A percentile compares a stretch with the other conserved stretches of the same genome.
Conservation (phyloP, 768 basidiomycete species). For the Heimioporus sp. region DNA sequence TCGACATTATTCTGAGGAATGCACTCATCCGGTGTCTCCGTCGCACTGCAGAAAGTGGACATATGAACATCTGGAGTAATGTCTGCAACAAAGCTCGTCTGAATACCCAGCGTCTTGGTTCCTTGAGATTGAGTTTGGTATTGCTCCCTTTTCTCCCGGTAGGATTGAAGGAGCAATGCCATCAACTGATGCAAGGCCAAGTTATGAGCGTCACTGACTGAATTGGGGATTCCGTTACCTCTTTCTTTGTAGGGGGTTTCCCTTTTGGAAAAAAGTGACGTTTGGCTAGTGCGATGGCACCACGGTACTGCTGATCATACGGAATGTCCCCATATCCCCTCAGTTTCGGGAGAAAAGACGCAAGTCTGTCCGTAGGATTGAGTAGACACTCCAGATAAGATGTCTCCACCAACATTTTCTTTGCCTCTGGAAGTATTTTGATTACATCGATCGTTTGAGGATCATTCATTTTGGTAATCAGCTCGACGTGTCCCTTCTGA, state of each 20-base stretch:
- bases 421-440: slow-evolving; percentile 23
- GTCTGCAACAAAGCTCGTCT: slow-evolving; percentile 16
- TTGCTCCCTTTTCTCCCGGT: slow-evolving; percentile 20
- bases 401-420: slow-evolving; percentile 16
- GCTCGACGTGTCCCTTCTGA: slow-evolving; percentile 25
- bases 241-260: slow-evolving; percentile 21
- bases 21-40: not conserved
- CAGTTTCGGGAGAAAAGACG: slow-evolving; percentile 27
- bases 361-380: slow-evolving; percentile 15
- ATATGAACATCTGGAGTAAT: not conserved
- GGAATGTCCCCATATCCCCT: slow-evolving; percentile 28
- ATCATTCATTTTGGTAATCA: slow-evolving; percentile 13
- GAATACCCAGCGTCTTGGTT: slow-evolving; percentile 18
- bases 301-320: slow-evolving; percentile 26
- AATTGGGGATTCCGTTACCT: slow-evolving; percentile 9
- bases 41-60: not conserved
- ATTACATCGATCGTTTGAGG: slow-evolving; percentile 19
- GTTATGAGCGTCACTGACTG: not conserved
- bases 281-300: slow-evolving; percentile 26
- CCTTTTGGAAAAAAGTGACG: slow-evolving; percentile 28
- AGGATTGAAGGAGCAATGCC: slow-evolving; percentile 21
- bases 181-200: slow-evolving; percentile 14
- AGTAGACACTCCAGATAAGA: not conserved
- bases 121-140: not conserved
- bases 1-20: not conserved